Evolutionary conservation across 2,329 filamentous ascomycete species (phyloP).

Genomic region (Aureobasidium vineae): DNA sequence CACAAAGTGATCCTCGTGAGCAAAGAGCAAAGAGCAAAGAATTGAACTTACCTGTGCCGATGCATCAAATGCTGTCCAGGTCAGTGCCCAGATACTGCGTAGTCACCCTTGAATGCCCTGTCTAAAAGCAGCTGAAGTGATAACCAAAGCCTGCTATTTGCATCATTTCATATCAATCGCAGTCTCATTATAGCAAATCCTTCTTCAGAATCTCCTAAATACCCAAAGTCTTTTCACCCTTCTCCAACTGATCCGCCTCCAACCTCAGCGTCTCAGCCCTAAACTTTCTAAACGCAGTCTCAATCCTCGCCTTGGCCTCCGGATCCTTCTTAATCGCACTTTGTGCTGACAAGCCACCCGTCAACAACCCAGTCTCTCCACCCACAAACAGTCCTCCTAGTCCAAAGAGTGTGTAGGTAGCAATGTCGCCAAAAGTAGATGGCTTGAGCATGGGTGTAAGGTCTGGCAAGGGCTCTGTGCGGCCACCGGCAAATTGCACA

Average conservation of each 20-base stretch:
- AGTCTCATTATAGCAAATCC: neutral
- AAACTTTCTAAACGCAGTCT: slow-evolving; percentile 62
- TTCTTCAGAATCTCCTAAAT: slow-evolving; percentile 2
- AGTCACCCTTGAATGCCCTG: too few relatives aligned
- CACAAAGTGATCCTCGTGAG: neutral
- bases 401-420: slow-evolving; percentile 62
- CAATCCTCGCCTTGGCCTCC: slow-evolving; percentile 56
- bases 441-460: slow-evolving; percentile 58
- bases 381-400: slow-evolving; percentile 62
- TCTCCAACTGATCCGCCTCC: slow-evolving; percentile 58
- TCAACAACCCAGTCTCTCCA: slow-evolving; percentile 61
- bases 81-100: too few relatives aligned
- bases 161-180: neutral
- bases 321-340: slow-evolving; percentile 55
- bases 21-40: too few relatives aligned
- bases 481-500: slow-evolving; percentile 61
- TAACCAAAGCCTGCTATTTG: neutral
- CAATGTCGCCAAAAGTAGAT: slow-evolving; percentile 58
- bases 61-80: neutral
- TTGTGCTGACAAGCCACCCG: slow-evolving; percentile 56
- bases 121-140: neutral
- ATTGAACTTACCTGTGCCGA: too few relatives aligned
- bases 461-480: slow-evolving; percentile 59
- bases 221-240: slow-evolving; percentile 29
- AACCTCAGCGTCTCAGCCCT: slow-evolving; percentile 61